Conservation (phyloP, 768 basidiomycete genomes). For the Collybia sp. region DNA sequence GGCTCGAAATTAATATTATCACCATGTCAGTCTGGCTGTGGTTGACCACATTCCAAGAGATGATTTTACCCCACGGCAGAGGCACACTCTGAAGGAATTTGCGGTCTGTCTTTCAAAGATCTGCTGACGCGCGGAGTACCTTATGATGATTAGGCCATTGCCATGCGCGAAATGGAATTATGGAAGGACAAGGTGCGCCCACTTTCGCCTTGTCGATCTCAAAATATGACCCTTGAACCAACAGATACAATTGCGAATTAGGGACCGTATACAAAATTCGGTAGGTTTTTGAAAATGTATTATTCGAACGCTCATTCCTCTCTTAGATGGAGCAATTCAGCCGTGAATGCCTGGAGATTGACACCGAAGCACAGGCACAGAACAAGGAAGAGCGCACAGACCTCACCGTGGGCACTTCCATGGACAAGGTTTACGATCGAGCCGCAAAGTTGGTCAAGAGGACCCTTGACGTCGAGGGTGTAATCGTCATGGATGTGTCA, state of each 20-base stretch:
- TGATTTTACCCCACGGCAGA: slow-evolving; percentile 84
- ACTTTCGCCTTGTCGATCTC: background rate
- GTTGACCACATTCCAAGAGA: slow-evolving; percentile 78
- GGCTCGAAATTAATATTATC: background rate
- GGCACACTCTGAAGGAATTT: slow-evolving; percentile 93
- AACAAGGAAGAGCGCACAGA: slow-evolving; percentile 32
- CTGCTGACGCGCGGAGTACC: background rate
- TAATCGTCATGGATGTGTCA: slow-evolving; percentile 88
- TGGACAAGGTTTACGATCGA: slow-evolving; percentile 90
- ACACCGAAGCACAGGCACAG: slow-evolving; percentile 44
- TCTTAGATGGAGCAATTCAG: slow-evolving; percentile 91
- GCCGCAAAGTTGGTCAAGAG: slow-evolving; percentile 86
- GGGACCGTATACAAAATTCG: slow-evolving; percentile 89
- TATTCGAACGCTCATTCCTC: background rate
- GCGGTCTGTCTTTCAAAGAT: slow-evolving; percentile 43
- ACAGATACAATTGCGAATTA: slow-evolving; percentile 83
- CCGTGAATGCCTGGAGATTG: slow-evolving; percentile 90
- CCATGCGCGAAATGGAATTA: slow-evolving; percentile 93
- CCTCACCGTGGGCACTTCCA: slow-evolving; percentile 38
- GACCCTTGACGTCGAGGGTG: slow-evolving; percentile 90
- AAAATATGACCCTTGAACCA: background rate
- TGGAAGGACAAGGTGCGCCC: slow-evolving; percentile 83
- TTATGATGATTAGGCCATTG: slow-evolving; percentile 53
- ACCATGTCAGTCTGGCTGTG: slow-evolving; percentile 57
- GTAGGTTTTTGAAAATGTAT: slow-evolving; percentile 31